Conservation (phyloP, 2,329 filamentous ascomycete species). For the Stemphylium lycopersici region DNA sequence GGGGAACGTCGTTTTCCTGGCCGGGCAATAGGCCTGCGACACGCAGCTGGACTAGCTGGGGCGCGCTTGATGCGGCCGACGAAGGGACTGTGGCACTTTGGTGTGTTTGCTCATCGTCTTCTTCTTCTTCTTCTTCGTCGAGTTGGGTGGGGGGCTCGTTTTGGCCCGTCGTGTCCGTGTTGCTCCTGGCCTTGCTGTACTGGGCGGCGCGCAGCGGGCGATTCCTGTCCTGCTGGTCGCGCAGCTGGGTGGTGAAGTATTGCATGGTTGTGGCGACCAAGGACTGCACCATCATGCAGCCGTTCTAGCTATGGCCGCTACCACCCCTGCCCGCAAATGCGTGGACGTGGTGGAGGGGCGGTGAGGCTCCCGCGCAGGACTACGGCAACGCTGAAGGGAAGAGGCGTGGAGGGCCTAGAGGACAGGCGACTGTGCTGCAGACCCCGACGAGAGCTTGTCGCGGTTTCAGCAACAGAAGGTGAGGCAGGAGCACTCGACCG, state of each 20-base stretch:
- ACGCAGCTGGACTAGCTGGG: slow-evolving; percentile 41
- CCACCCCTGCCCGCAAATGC: not conserved
- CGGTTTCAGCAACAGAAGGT: slow-evolving; percentile 7
- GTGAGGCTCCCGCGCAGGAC: not conserved
- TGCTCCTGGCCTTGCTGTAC: slow-evolving; percentile 32
- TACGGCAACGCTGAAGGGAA: not conserved
- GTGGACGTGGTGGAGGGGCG: slow-evolving; percentile 6
- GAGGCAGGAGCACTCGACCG: slow-evolving; percentile 5
- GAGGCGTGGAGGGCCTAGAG: not conserved
- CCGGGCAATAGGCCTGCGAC: slow-evolving; percentile 51
- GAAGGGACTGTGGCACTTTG: slow-evolving; percentile 20
- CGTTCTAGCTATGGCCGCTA: not conserved
- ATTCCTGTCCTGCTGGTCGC: slow-evolving; percentile 32
- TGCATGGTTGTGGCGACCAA: slow-evolving; percentile 33
- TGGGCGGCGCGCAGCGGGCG: slow-evolving; percentile 43
- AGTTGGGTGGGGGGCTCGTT: slow-evolving; percentile 21
- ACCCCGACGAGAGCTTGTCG: not conserved
- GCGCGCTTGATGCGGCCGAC: slow-evolving; percentile 24
- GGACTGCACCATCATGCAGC: slow-evolving; percentile 12
- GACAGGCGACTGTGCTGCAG: not conserved
- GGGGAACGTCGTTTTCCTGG: slow-evolving; percentile 47
- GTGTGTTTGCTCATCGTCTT: slow-evolving; percentile 13
- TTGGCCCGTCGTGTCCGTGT: slow-evolving; percentile 28
- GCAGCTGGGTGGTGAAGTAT: slow-evolving; percentile 41
- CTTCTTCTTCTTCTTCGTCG: slow-evolving; percentile 19